Percentiles rank a stretch among this genome's conserved stretches.
Conservation (phyloP, 176 grass and related monocot species). For the Luzula sylvatica region DNA sequence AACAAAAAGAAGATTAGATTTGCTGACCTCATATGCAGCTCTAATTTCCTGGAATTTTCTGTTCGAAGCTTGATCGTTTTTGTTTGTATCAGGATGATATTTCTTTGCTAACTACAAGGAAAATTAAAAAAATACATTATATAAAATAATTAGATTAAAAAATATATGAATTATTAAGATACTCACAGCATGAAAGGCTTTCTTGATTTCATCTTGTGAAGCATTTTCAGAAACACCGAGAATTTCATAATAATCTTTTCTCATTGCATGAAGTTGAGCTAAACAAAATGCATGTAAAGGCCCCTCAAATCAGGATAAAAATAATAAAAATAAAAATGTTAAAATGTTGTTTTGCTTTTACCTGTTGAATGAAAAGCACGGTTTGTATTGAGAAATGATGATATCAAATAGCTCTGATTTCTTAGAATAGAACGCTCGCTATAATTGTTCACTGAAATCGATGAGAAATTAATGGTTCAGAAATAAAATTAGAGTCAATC, state of each 20-base stretch:
- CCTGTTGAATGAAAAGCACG: slow-evolving; percentile 81
- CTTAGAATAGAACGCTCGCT: slow-evolving; percentile 26
- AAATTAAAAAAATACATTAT: neutral
- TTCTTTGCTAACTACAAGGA: slow-evolving; percentile 77
- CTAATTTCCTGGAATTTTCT: slow-evolving; percentile 90
- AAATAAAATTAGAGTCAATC: slow-evolving; percentile 3
- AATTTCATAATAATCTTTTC: slow-evolving; percentile 74
- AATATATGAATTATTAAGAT: slow-evolving; percentile 17
- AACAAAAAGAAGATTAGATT: slow-evolving; percentile 15
- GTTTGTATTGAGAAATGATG: slow-evolving; percentile 26
- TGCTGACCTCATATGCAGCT: slow-evolving; percentile 85
- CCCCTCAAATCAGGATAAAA: slow-evolving; percentile 13
- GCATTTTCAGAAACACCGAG: slow-evolving; percentile 76
- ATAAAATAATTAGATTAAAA: neutral
- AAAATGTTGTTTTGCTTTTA: no score
- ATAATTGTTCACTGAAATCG: slow-evolving; percentile 38
- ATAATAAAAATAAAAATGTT: slow-evolving; percentile 6
- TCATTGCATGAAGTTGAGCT: slow-evolving; percentile 38
- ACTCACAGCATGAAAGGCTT: slow-evolving; percentile 86
- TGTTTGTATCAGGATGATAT: slow-evolving; percentile 88
- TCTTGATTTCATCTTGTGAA: slow-evolving; percentile 75
- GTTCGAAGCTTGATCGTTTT: slow-evolving; percentile 56
- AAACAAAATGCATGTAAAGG: slow-evolving; percentile 14
- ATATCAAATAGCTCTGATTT: slow-evolving; percentile 17
- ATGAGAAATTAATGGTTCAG: slow-evolving; percentile 21